phyloP scores from a whole-genome alignment of 495 filamentous ascomycete species.

The Trichoderma orchidacearum region DNA sequence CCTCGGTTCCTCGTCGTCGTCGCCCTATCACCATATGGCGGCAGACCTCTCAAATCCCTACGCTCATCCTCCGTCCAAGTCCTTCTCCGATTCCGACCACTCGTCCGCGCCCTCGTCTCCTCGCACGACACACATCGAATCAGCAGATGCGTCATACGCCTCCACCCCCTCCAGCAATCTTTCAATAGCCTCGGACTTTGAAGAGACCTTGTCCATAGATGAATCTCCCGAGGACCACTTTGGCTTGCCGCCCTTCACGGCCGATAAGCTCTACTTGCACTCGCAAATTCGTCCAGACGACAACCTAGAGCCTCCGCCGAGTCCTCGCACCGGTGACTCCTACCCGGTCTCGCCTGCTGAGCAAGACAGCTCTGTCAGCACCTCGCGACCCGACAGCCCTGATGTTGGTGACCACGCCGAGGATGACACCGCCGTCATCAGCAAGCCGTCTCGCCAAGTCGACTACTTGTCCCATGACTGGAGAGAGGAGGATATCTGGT shows the following conservation, averaged over 20 bases:
- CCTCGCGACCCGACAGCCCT: slow-evolving; percentile 33
- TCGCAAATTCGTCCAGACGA: slow-evolving; percentile 14
- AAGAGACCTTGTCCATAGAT: slow-evolving; percentile 23
- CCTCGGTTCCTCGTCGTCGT: slow-evolving; percentile 12
- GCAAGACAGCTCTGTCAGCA: slow-evolving; percentile 24
- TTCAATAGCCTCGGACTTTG: slow-evolving; percentile 41
- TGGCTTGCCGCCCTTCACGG: slow-evolving; percentile 43
- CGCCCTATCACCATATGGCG: slow-evolving; percentile 23
- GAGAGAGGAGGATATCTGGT: slow-evolving; percentile 96
- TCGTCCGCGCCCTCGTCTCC: slow-evolving; percentile 36
- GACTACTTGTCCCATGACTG: slow-evolving; percentile 95
- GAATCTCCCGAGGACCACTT: slow-evolving; percentile 35
- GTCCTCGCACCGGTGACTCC: slow-evolving; percentile 26
- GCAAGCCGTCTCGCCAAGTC: slow-evolving; percentile 77
- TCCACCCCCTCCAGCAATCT: slow-evolving; percentile 53
- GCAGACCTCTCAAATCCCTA: slow-evolving; percentile 8
- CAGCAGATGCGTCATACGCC: slow-evolving; percentile 24
- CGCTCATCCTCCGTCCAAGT: slow-evolving; percentile 13
- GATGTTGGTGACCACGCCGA: slow-evolving; percentile 41
- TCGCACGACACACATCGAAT: slow-evolving; percentile 20
- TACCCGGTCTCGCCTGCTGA: slow-evolving; percentile 32
- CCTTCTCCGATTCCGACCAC: slow-evolving; percentile 25
- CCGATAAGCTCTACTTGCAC: slow-evolving; percentile 29
- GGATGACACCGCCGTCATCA: slow-evolving; percentile 69
- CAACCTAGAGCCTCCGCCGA: slow-evolving; percentile 34